phyloP scores from a whole-genome alignment of 176 grass and related monocot species.

The Saccharum spontaneum region DNA sequence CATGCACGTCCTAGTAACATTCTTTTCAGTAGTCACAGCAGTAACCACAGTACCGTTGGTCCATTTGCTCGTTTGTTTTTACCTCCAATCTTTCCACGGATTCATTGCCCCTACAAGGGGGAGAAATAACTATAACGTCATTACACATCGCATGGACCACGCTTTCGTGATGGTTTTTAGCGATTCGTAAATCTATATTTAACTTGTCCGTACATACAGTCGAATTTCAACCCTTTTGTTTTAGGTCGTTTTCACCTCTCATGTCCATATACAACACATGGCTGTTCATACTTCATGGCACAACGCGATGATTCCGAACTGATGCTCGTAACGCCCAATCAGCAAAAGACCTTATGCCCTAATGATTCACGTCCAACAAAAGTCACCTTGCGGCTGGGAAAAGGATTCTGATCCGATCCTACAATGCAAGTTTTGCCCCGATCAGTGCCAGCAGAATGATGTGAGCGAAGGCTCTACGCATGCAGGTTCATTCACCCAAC shows the following conservation, averaged over 20 bases:
- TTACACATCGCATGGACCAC: neutral
- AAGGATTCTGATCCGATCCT: neutral
- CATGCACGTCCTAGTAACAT: constrained; percentile 25
- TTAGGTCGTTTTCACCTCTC: neutral
- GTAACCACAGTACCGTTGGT: neutral
- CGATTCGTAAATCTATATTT: neutral
- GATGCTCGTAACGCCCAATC: neutral
- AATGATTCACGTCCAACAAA: neutral
- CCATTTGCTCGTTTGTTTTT: neutral
- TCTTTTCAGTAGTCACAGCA: constrained; percentile 32
- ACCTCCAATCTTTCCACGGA: neutral
- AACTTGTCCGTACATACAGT: neutral
- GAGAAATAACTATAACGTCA: too few species aligned
- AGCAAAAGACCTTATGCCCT: neutral
- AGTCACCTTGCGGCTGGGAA: neutral
- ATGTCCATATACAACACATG: neutral
- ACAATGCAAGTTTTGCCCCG: neutral
- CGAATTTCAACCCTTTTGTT: neutral
- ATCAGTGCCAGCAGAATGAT: constrained; percentile 1
- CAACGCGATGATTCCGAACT: neutral
- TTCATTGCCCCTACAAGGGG: neutral
- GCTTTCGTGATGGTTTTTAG: neutral
- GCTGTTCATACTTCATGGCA: neutral
- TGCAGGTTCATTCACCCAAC: neutral
- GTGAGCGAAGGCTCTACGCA: neutral